Base-by-base conservation (phyloP, 176 grass and related monocot genomes). In the Panicum miliaceum region DNA sequence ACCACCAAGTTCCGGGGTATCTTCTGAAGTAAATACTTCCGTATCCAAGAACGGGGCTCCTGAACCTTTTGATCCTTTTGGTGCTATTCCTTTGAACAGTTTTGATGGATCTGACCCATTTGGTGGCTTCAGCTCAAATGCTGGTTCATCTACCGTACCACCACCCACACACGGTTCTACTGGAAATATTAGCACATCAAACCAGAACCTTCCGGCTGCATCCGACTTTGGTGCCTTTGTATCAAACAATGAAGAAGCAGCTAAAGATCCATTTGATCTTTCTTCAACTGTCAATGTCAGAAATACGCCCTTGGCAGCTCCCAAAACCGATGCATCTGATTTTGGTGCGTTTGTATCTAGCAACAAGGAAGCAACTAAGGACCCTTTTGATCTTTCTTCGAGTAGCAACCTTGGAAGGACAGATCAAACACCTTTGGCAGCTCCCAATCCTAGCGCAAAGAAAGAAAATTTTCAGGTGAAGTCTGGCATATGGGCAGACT, bases 401-500 rank as follows among this genome's bases (percentile, higher is more conserved):
- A 87, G 56, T 40, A 82, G 59, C 59, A 87, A 43, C 47, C 46
- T 77, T 81, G 84, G 75, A 57, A 87, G 6, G 74, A 51, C 88
- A 83, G 58, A 37, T 13, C 81, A 81, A 61, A 77, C 87, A 43
- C 73, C 73, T 60, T 26, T 78, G 64, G 52, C 75, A 80, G 76
- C 84, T 79, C 38, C 65, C 59, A 89, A 83, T 56, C 37, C 84
- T 47, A 48, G 56, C 45, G 15, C 35, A 19, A 89, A 75, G 75
- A 99, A 95, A 82, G 89, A 90, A 42, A 89, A 88, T 52, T 89
- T 96, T 74, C 93, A 99, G 84, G 91, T 99, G 56, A 99, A 99
- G 73, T 96, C 93, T 91, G 94, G 97, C 43, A 94, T 99, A 86
- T 99, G 97, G 97, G 89, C 93, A 37, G 97, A 99, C 81, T 96